Evolutionary conservation across 495 filamentous ascomycete genomes (phyloP).

Genomic region (Pyronema omphalodes): DNA sequence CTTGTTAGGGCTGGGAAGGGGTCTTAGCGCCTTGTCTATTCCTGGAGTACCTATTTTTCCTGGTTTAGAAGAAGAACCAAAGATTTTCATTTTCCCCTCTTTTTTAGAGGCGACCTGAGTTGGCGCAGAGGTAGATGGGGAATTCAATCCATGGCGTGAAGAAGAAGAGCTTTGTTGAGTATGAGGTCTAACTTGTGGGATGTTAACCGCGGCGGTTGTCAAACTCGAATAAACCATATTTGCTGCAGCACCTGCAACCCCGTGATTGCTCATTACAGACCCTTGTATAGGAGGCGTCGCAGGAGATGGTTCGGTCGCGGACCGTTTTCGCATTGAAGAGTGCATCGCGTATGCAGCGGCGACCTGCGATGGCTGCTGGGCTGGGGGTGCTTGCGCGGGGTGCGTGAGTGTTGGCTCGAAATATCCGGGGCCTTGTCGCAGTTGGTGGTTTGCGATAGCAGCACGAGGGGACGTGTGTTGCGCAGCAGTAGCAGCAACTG

Average conservation of each 20-base stretch:
- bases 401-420: constrained; percentile 18
- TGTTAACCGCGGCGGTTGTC: constrained; percentile 6
- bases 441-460: constrained; percentile 4
- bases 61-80: constrained; percentile 14
- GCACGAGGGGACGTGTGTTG: background rate
- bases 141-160: constrained; percentile 10
- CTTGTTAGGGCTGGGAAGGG: constrained; percentile 17
- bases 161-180: constrained; percentile 8
- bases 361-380: constrained; percentile 15
- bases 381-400: background rate
- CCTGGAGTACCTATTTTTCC: constrained; percentile 20
- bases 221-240: constrained; percentile 9
- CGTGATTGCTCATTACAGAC: background rate
- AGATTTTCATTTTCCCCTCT: constrained; percentile 23
- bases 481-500: background rate
- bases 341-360: constrained; percentile 25
- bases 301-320: constrained; percentile 19
- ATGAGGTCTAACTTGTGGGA: background rate
- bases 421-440: constrained; percentile 14
- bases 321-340: constrained; percentile 18
- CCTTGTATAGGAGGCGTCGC: constrained; percentile 13
- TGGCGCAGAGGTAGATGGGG: constrained; percentile 22
- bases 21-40: constrained; percentile 16
- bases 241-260: constrained; percentile 1
- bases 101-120: constrained; percentile 16